A percentile compares a stretch with the other conserved stretches of the same genome.
Conservation (phyloP, 2,329 filamentous ascomycete species). For the Endoconidiophora laricicola region DNA sequence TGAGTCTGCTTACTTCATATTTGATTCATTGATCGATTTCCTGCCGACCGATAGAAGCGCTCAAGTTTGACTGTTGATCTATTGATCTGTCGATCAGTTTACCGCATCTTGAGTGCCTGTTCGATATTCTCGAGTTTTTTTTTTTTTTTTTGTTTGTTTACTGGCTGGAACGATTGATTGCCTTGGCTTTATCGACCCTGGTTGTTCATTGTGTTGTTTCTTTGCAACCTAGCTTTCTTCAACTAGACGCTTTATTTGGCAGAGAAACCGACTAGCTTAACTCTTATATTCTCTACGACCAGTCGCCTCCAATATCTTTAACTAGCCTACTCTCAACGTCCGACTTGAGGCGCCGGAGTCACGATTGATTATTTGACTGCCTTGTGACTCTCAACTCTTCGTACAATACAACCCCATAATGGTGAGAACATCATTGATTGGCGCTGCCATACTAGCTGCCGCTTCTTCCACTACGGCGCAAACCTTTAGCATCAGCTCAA, state of each 20-base stretch:
- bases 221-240: too few species aligned
- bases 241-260: too few species aligned
- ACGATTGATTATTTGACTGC: not conserved
- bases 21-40: not conserved
- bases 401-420: not conserved
- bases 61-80: too few species aligned
- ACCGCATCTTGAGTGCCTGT: not conserved
- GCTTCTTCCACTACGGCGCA: not conserved
- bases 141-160: not conserved
- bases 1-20: not conserved
- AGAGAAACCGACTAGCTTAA: too few species aligned
- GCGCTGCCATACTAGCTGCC: not conserved
- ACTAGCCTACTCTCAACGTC: not conserved
- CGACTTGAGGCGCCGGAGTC: not conserved
- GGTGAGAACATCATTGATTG: too few species aligned
- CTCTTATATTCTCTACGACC: not conserved
- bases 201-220: too few species aligned
- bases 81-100: too few species aligned
- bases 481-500: conserved; percentile 4
- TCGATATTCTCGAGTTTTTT: not conserved
- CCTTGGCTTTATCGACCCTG: too few species aligned
- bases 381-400: not conserved
- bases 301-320: not conserved
- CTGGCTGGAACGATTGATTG: not conserved
- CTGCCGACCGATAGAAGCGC: too few species aligned